These are phyloP conservation scores for Fusarium cicatricum DNA, from an alignment of 2,329 filamentous ascomycete genomes.

Conservation along the genomic window DNA sequence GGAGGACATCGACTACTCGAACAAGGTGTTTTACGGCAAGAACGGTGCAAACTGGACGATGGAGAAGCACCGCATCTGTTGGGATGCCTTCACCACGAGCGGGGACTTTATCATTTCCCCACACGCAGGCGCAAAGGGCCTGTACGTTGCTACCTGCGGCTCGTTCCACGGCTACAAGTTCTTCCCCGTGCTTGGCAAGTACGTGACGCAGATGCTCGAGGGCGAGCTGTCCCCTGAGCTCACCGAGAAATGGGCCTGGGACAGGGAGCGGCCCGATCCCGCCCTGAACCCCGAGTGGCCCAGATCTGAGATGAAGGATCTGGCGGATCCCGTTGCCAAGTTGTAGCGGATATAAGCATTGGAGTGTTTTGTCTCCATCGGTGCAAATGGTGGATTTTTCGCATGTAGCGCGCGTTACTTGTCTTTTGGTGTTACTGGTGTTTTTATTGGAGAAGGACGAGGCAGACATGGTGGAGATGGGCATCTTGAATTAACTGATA, in stretches of 20 bases:
- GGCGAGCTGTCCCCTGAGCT: constrained; percentile 54
- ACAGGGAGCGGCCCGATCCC: constrained; percentile 64
- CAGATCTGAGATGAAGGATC: constrained; percentile 63
- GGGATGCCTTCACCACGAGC: constrained; percentile 71
- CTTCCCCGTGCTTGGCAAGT: constrained; percentile 69
- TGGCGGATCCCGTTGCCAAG: constrained; percentile 48
- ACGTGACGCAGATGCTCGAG: constrained; percentile 65
- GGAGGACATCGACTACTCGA: constrained; percentile 65
- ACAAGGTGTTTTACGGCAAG: constrained; percentile 66
- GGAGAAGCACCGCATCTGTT: constrained; percentile 71
- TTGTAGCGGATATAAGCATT: constrained; percentile 28
- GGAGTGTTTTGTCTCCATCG: background rate
- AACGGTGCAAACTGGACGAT: constrained; percentile 64
- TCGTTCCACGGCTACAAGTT: constrained; percentile 76
- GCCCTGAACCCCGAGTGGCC: constrained; percentile 64
- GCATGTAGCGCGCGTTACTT: too few relatives aligned
- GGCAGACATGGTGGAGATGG: too few relatives aligned
- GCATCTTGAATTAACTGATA: too few relatives aligned
- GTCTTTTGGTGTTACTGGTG: too few relatives aligned
- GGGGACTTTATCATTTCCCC: constrained; percentile 70
- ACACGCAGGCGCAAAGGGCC: constrained; percentile 57
- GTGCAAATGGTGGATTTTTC: too few relatives aligned
- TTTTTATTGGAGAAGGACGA: too few relatives aligned
- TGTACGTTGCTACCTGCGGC: constrained; percentile 70
- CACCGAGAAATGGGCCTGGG: constrained; percentile 63